phyloP scores from a whole-genome alignment of 2,329 filamentous ascomycete genomes.

The Lasiodiplodia sp. region DNA sequence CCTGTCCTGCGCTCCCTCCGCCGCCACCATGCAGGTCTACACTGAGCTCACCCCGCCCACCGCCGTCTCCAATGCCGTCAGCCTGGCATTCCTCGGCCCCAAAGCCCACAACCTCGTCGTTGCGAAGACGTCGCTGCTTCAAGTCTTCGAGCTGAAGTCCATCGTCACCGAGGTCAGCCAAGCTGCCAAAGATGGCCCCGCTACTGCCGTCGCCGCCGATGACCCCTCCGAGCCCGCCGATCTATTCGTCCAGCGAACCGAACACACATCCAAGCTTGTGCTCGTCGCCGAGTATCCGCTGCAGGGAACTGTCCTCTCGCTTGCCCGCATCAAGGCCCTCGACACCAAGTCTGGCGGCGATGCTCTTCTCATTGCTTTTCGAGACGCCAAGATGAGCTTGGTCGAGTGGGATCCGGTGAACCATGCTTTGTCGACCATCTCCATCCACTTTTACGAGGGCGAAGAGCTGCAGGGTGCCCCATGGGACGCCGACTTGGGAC shows the following conservation, averaged over 20 bases:
- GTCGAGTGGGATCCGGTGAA: constrained; percentile 91
- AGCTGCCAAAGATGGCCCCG: constrained; percentile 39
- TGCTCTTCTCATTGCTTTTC: constrained; percentile 81
- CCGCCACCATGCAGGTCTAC: constrained; percentile 85
- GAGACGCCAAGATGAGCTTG: constrained; percentile 91
- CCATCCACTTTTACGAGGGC: constrained; percentile 97
- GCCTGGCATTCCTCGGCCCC: constrained; percentile 77
- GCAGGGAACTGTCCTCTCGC: constrained; percentile 81
- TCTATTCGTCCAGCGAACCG: constrained; percentile 60
- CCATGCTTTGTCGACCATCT: constrained; percentile 82
- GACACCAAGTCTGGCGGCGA: constrained; percentile 82
- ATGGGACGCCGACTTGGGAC: constrained; percentile 78
- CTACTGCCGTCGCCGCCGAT: constrained; percentile 60
- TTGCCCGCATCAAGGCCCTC: constrained; percentile 77
- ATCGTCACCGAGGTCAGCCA: constrained; percentile 66
- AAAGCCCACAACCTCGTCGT: constrained; percentile 85
- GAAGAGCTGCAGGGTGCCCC: constrained; percentile 85
- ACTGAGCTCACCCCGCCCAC: constrained; percentile 94
- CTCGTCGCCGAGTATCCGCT: constrained; percentile 85
- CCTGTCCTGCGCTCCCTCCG: neutral
- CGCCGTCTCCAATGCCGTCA: constrained; percentile 88
- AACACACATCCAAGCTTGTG: constrained; percentile 77
- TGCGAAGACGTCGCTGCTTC: constrained; percentile 89
- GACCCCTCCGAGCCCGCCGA: constrained; percentile 45
- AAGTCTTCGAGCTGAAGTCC: constrained; percentile 81